Evolutionary conservation across 768 basidiomycete genomes (phyloP).

Genomic region (Suillus subluteus): DNA sequence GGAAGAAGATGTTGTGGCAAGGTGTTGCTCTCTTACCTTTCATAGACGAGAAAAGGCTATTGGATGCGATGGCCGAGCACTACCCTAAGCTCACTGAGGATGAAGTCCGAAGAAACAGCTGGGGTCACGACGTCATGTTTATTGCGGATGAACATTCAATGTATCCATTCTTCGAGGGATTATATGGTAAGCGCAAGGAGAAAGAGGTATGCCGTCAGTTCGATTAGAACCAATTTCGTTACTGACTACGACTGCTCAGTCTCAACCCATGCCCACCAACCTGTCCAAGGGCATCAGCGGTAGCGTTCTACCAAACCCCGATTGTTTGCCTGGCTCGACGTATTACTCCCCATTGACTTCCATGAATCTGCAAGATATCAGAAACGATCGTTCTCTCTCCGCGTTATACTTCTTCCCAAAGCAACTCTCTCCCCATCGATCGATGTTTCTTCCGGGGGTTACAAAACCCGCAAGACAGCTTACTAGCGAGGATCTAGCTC

Average conservation of each 20-base stretch:
- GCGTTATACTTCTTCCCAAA: conserved; percentile 88
- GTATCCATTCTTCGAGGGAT: conserved; percentile 83
- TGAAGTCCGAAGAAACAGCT: conserved; percentile 81
- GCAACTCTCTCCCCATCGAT: conserved; percentile 84
- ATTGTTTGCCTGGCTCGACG: conserved; percentile 90
- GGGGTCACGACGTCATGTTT: conserved; percentile 84
- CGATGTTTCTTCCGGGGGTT: conserved; percentile 77
- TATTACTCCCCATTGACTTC: conserved; percentile 74
- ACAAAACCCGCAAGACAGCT: conserved; percentile 62
- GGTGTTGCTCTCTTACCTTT: conserved; percentile 96
- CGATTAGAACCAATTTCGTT: conserved; percentile 2
- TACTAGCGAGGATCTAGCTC: conserved; percentile 65
- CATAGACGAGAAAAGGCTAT: conserved; percentile 83
- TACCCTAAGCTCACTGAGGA: conserved; percentile 75
- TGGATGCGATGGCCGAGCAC: conserved; percentile 77
- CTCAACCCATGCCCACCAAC: conserved; percentile 67
- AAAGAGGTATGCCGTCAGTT: conserved; percentile 56
- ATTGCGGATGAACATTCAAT: conserved; percentile 83
- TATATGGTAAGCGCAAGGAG: conserved; percentile 90
- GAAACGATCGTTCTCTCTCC: conserved; percentile 85
- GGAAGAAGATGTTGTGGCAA: conserved; percentile 99
- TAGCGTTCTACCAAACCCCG: conserved; percentile 78
- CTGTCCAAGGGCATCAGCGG: conserved; percentile 83
- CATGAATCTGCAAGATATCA: conserved; percentile 73
- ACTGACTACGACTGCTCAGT: conserved; percentile 48